Percentiles rank a stretch among this genome's conserved stretches.
phyloP scores from a whole-genome alignment of 805 yeast species.

The Hanseniaspora mollemarum region DNA sequence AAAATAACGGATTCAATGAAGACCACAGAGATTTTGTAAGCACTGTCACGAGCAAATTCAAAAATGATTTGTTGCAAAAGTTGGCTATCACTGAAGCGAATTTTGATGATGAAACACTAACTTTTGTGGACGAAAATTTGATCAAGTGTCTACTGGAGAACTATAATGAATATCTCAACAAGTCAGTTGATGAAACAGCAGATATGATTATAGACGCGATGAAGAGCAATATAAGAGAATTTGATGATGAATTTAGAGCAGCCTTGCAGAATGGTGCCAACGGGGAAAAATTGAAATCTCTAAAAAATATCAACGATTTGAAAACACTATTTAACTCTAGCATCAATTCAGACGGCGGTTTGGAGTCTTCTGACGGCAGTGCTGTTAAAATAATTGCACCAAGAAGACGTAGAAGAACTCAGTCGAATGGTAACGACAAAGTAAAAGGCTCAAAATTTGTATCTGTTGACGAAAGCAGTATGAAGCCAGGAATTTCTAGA shows the following conservation, averaged over 20 bases:
- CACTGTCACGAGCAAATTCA: not conserved
- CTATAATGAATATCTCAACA: not conserved
- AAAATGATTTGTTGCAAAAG: conserved; percentile 1
- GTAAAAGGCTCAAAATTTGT: not conserved
- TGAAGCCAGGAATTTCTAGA: not conserved
- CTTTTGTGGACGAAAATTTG: not conserved
- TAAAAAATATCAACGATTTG: not conserved
- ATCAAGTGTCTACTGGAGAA: not conserved
- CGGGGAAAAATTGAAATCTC: not conserved
- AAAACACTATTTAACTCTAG: not conserved
- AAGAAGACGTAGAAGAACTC: not conserved
- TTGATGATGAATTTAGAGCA: not conserved
- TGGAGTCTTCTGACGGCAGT: not conserved
- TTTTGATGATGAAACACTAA: not conserved
- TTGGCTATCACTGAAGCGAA: not conserved
- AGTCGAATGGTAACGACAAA: not conserved
- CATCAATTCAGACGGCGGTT: too few species aligned
- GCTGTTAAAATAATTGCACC: not conserved
- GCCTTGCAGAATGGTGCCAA: not conserved
- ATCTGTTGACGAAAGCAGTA: not conserved
- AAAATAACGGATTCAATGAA: not conserved
- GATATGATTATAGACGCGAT: not conserved
- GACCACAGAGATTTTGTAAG: not conserved
- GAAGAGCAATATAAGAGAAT: not conserved
- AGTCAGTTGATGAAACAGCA: not conserved